A percentile compares a stretch with the other conserved stretches of the same genome.
Evolutionary conservation across 805 yeast genomes (phyloP).

Genomic region (Jamesozyma lodderae): DNA sequence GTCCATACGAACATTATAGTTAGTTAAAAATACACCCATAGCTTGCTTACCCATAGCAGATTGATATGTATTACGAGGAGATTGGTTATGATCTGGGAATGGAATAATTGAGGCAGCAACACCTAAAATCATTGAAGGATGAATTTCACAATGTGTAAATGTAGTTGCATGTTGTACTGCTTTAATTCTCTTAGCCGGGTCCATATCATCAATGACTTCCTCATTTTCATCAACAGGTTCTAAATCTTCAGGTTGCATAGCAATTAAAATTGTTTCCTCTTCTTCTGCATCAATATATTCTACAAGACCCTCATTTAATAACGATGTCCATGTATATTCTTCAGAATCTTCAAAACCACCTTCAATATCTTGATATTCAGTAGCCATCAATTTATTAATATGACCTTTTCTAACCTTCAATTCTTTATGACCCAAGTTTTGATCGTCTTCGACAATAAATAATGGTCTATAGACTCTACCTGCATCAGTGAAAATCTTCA

Average conservation of each 20-base stretch:
- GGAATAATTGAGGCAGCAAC: constrained; percentile 98
- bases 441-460: constrained; percentile 84
- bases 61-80: constrained; percentile 98
- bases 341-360: constrained; percentile 43
- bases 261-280: constrained; percentile 96
- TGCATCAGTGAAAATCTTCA: constrained; percentile 94
- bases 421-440: constrained; percentile 53
- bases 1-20: constrained; percentile 95
- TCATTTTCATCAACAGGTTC: constrained; percentile 49
- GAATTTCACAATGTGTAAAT: constrained; percentile 97
- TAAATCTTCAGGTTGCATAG: constrained; percentile 97
- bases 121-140: constrained; percentile 97
- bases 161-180: constrained; percentile 64
- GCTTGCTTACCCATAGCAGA: constrained; percentile 99
- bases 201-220: constrained; percentile 34
- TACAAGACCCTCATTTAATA: constrained; percentile 77
- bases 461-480: constrained; percentile 97
- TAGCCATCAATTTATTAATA: constrained; percentile 56
- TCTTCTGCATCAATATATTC: constrained; percentile 98
- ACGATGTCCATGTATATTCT: constrained; percentile 75
- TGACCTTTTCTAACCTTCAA: constrained; percentile 80
- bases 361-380: constrained; percentile 49
- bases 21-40: constrained; percentile 96
- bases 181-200: constrained; percentile 73
- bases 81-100: constrained; percentile 98